Base-by-base conservation (phyloP, 2,329 filamentous ascomycete species). In the Cladosporium halotolerans region DNA sequence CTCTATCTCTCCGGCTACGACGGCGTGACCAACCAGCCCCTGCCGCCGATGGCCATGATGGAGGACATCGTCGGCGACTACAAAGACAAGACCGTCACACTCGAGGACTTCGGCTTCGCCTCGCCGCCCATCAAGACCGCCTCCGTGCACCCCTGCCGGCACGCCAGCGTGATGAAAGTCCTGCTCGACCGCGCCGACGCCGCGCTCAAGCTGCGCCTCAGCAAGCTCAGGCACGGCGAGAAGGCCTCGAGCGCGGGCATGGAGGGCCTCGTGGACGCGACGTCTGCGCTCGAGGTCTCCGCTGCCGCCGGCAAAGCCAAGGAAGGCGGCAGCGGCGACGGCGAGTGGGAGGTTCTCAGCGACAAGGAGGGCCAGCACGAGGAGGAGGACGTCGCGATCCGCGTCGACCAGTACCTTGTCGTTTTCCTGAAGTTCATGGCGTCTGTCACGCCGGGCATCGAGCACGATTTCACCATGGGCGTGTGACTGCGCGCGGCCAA, bases 391-490 rank as follows among this genome's bases (percentile, higher is more conserved):
- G 84, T 88, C 36, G 88, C 88, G 23, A 91, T 92, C 59, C 79
- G 88, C 13, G 88, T 92, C n/a, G 88, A 95, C 64, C 88, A 93
- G 72, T 93, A 93, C 65, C 76, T 93, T 28, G 85, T 93, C 11
- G 88, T 93, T 3, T 93, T 93, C 71, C 74, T 93, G 55, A 93
- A 93, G 80, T 88, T 87, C 66, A 77, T 78, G 74, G 75, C 75
- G 61, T 72, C 76, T 63, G 93, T 99, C 42, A 97, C 92, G 13
- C 93, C 93, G 5, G 91, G 91, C 45, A 97, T 99, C 70, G 92
- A 97, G 73, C 89, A 96, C 70, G 92, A 97, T 69, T 96, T 95
- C 70, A 97, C 92, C 1, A 96, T 96, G 90, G 88, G 89, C 5
- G 85, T 96, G 38, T 96, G 77, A 77, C 60, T 55, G 59, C 58